These are phyloP conservation scores for Pichia rugopelliculosa DNA, from an alignment of 805 yeast species.

Conservation along the genomic window DNA sequence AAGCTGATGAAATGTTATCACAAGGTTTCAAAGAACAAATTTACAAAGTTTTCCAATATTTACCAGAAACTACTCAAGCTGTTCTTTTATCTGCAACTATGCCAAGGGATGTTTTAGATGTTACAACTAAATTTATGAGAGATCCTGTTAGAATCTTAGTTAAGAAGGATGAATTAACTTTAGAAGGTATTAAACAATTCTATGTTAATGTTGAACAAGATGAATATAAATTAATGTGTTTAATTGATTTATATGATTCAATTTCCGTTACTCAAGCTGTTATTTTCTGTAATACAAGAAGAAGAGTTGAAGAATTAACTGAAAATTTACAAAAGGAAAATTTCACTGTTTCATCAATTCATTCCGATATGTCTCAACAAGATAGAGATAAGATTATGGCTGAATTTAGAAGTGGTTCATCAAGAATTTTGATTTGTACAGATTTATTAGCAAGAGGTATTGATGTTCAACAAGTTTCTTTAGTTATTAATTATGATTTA, in stretches of 20 bases:
- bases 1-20: slow-evolving; percentile 91
- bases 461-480: slow-evolving; percentile 95
- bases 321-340: slow-evolving; percentile 69
- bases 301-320: slow-evolving; percentile 88
- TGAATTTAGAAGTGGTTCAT: slow-evolving; percentile 89
- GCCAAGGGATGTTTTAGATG: slow-evolving; percentile 84
- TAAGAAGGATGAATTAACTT: slow-evolving; percentile 86
- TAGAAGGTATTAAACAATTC: slow-evolving; percentile 93
- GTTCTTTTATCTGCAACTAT: slow-evolving; percentile 93
- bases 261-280: slow-evolving; percentile 95
- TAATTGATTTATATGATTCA: slow-evolving; percentile 92
- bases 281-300: slow-evolving; percentile 94
- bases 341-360: slow-evolving; percentile 93
- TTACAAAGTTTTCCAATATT: slow-evolving; percentile 76
- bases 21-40: slow-evolving; percentile 95
- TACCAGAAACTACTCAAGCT: slow-evolving; percentile 84
- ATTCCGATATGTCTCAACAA: slow-evolving; percentile 93
- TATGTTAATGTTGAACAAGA: slow-evolving; percentile 87
- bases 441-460: slow-evolving; percentile 98
- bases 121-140: slow-evolving; percentile 85
- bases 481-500: slow-evolving; percentile 91
- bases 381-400: slow-evolving; percentile 93
- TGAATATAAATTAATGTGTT: slow-evolving; percentile 88
- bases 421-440: slow-evolving; percentile 90
- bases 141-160: slow-evolving; percentile 93